Base-by-base conservation (phyloP, 2,329 filamentous ascomycete genomes). In the Chrysoporthe puriensis region DNA sequence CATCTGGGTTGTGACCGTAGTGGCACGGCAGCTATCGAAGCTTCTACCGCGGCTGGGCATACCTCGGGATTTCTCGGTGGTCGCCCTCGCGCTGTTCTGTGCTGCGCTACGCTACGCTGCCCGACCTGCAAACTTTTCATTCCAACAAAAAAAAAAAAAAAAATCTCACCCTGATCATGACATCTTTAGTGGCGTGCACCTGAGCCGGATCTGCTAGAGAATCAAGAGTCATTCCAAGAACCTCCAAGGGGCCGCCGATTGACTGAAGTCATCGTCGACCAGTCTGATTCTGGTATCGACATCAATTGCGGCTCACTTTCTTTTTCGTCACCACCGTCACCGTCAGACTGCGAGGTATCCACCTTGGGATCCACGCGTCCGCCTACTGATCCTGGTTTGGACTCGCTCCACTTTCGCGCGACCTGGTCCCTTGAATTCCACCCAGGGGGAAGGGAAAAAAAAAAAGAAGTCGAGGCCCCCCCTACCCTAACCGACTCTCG, bases 361-460 rank as follows among this genome's bases (percentile, higher is more conserved):
- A 56, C n/a, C 34, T 52, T 40, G 5, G 48, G 43, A 21, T 21
- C 57, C 59, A 57, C 54, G 50, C 54, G 54, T 42, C 66, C 66
- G 52, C 50, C 26, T 63, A 36, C 54, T 44, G 36, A 60, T 18
- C 48, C 42, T 26, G 66, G 40, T 63, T 63, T 40, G 54, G 32
- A 21, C 54, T 57, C 34, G 34, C 46, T 66, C 63, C 66, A 68
- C 66, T 66, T 54, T 63, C 66, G 34, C 32, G 18, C 32, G 63
- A 61, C 63, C 63, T 66, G 67, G 64, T 67, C 56, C 52, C 66
- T 63, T 54, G 50, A 32, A 13, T 16, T 34, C 50, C 50, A 54
- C 32, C 50, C 50, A 48, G 46, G 52, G 54, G 40, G 56, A 50
- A 9, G 1, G 58, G 42, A 46, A 26, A 21, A 34, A 21, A 54